These are phyloP conservation scores for Diplodia intermedia DNA, from an alignment of 2,329 filamentous ascomycete species.

Conservation along the genomic window DNA sequence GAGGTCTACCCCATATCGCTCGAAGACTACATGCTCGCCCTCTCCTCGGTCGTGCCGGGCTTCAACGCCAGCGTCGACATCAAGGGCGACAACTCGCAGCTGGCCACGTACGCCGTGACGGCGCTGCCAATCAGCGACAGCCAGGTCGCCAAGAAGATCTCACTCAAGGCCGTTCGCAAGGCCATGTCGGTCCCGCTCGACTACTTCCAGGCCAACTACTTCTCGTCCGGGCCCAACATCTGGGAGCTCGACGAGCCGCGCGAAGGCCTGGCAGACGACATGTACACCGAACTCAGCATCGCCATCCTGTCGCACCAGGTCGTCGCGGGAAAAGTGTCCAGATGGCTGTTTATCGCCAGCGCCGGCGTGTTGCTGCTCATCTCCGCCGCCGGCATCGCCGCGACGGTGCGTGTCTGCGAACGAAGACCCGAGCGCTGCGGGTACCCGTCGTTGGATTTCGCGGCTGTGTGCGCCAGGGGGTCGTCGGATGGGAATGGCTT, in stretches of 20 bases:
- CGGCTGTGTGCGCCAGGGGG: slow-evolving; percentile 9
- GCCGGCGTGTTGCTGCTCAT: neutral
- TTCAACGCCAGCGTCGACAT: slow-evolving; percentile 8
- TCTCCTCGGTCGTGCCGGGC: slow-evolving; percentile 15
- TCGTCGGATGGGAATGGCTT: neutral
- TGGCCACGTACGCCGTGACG: slow-evolving; percentile 24
- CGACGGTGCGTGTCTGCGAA: slow-evolving; percentile 2
- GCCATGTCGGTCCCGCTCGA: slow-evolving; percentile 21
- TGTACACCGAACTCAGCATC: slow-evolving; percentile 26
- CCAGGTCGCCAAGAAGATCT: slow-evolving; percentile 17
- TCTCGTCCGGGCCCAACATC: neutral
- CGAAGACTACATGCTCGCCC: slow-evolving; percentile 20
- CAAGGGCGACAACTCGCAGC: slow-evolving; percentile 18
- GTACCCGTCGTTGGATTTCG: slow-evolving; percentile 21
- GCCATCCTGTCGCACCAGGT: slow-evolving; percentile 24
- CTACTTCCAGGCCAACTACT: slow-evolving; percentile 27
- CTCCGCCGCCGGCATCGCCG: neutral
- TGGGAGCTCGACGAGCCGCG: slow-evolving; percentile 16
- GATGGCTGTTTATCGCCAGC: slow-evolving; percentile 2
- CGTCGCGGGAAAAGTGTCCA: slow-evolving; percentile 7
- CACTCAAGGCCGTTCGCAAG: slow-evolving; percentile 16
- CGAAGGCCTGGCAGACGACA: neutral
- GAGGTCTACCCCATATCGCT: neutral
- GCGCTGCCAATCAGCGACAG: slow-evolving; percentile 29
- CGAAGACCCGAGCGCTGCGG: slow-evolving; percentile 10